phyloP scores from a whole-genome alignment of 768 basidiomycete genomes.

The Gymnopilus dilepis region DNA sequence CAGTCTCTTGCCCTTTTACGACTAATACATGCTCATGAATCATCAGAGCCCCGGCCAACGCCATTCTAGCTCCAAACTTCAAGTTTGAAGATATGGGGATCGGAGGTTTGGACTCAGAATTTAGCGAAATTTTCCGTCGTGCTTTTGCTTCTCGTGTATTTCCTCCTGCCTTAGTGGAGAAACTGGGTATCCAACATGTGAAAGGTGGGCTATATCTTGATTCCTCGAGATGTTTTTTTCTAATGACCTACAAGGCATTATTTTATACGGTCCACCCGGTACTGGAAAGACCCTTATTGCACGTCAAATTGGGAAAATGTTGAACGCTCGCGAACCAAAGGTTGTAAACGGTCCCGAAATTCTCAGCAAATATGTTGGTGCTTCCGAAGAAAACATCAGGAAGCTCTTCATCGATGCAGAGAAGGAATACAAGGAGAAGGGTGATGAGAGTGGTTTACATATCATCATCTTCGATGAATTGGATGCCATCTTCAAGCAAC shows the following conservation, averaged over 20 bases:
- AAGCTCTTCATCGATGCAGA: conserved; percentile 99
- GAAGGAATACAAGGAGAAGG: conserved; percentile 99
- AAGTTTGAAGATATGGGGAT: conserved; percentile 99
- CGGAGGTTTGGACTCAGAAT: conserved; percentile 95
- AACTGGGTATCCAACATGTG: conserved; percentile 97
- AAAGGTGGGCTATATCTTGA: conserved; percentile 67
- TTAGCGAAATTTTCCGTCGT: conserved; percentile 95
- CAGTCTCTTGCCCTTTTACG: conserved; percentile 27
- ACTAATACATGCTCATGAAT: conserved; percentile 6
- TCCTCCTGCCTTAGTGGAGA: conserved; percentile 94
- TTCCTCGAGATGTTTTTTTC: not conserved
- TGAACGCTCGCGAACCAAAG: conserved; percentile 97
- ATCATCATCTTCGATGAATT: conserved; percentile 99
- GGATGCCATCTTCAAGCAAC: conserved; percentile 98
- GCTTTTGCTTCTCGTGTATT: conserved; percentile 99
- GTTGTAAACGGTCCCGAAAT: conserved; percentile 98
- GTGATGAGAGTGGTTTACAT: conserved; percentile 94
- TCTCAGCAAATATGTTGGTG: conserved; percentile 95
- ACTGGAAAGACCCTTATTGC: conserved; percentile 99
- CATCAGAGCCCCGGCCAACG: conserved; percentile 84
- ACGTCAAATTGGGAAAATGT: conserved; percentile 98
- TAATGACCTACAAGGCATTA: conserved; percentile 63
- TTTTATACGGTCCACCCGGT: conserved; percentile 95
- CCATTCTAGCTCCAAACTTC: conserved; percentile 97
- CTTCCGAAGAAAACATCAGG: conserved; percentile 96